Conservation (phyloP, 2,329 filamentous ascomycete genomes). For the Ceratocystis harringtonii region DNA sequence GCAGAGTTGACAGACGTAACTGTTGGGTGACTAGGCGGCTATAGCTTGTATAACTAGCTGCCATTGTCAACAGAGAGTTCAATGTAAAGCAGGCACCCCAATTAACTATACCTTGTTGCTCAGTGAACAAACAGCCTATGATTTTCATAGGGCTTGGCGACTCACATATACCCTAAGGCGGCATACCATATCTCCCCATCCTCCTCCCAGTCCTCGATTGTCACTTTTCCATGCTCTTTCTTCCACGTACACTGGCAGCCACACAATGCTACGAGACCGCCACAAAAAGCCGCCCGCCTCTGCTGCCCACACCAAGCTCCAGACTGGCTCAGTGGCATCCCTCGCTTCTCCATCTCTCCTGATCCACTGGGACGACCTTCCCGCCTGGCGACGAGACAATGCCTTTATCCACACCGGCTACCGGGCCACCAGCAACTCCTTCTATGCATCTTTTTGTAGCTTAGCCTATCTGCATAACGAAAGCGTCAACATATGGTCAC, state of each 20-base stretch:
- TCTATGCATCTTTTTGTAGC: constrained; percentile 31
- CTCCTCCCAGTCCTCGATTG: not conserved
- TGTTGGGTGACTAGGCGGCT: no score
- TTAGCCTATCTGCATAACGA: constrained; percentile 45
- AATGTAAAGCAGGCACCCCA: no score
- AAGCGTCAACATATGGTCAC: constrained; percentile 48
- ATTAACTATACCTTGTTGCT: no score
- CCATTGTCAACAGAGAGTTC: no score
- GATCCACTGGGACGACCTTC: constrained; percentile 41
- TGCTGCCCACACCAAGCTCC: not conserved
- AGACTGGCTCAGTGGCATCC: not conserved
- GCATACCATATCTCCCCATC: not conserved
- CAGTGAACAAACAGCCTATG: no score
- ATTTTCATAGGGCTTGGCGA: no score
- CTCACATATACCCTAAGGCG: no score
- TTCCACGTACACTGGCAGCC: not conserved
- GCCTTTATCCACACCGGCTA: constrained; percentile 40
- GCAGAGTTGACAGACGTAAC: no score
- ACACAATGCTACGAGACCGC: not conserved
- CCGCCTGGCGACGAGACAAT: constrained; percentile 45
- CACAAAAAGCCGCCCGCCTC: not conserved
- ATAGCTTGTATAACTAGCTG: no score
- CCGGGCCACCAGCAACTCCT: constrained; percentile 36
- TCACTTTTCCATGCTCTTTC: not conserved
- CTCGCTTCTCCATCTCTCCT: not conserved